phyloP scores from a whole-genome alignment of 2,329 filamentous ascomycete genomes.

The Podosphaera aphanis region DNA sequence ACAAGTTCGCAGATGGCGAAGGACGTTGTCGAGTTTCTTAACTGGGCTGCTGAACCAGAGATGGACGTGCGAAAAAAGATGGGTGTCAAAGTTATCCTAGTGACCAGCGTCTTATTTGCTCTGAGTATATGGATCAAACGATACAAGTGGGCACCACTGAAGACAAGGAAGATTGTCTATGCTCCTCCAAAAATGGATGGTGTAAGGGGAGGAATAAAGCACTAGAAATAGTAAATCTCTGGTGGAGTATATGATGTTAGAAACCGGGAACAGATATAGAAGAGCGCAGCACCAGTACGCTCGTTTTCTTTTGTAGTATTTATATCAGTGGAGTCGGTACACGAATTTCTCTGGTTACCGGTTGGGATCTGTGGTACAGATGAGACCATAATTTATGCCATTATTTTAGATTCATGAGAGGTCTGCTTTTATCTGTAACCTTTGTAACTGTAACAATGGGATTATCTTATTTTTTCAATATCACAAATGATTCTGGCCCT shows the following conservation, averaged over 20 bases:
- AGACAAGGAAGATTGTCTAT: conserved; percentile 85
- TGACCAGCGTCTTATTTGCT: conserved; percentile 57
- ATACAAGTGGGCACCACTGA: conserved; percentile 96
- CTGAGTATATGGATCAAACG: conserved; percentile 94
- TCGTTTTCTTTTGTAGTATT: background rate
- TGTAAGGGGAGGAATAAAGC: background rate
- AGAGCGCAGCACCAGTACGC: background rate
- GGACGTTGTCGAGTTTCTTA: conserved; percentile 95
- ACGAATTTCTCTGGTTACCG: background rate
- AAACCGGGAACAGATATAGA: background rate
- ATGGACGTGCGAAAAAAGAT: conserved; percentile 99
- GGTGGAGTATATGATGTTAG: background rate
- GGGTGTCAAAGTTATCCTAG: conserved; percentile 85
- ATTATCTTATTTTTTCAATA: too few species aligned
- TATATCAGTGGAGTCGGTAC: background rate
- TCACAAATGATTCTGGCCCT: too few species aligned
- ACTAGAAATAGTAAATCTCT: background rate
- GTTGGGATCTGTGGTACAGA: background rate
- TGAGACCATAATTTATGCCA: background rate
- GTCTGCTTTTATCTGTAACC: too few species aligned
- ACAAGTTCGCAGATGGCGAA: conserved; percentile 98
- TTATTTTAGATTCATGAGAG: background rate
- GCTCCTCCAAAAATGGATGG: conserved; percentile 35
- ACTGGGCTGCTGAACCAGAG: conserved; percentile 97
- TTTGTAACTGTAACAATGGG: too few species aligned